Percentiles rank a stretch among this genome's conserved stretches.
Evolutionary conservation across 805 yeast species (phyloP).

Genomic region (Debaryomyces hansenii): DNA sequence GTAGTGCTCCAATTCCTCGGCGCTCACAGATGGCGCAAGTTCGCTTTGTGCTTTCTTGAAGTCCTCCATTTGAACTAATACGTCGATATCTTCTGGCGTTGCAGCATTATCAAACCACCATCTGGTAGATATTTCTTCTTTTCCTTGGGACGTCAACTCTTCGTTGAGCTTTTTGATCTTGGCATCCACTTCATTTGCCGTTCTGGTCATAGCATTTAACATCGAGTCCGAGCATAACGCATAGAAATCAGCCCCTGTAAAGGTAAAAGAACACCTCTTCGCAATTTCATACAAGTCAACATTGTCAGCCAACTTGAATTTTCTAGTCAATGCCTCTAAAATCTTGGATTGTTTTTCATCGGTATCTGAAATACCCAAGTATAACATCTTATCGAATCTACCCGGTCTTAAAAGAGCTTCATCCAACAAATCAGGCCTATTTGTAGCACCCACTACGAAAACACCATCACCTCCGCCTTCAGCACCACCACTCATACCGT

Average conservation of each 20-base stretch:
- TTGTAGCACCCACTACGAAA: conserved; percentile 98
- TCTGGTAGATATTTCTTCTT: conserved; percentile 57
- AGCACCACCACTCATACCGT: conserved; percentile 84
- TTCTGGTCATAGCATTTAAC: conserved; percentile 93
- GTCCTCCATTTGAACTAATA: conserved; percentile 68
- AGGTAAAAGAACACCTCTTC: conserved; percentile 77
- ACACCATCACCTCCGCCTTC: conserved; percentile 71
- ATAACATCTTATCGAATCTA: conserved; percentile 91
- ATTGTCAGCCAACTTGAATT: conserved; percentile 60
- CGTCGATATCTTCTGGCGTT: conserved; percentile 61
- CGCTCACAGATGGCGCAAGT: conserved; percentile 81
- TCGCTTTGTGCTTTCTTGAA: conserved; percentile 73
- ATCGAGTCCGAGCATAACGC: conserved; percentile 95
- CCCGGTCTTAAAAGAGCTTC: conserved; percentile 94
- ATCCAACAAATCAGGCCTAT: conserved; percentile 91
- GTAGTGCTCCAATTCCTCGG: conserved; percentile 83
- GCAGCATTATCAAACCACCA: conserved; percentile 93
- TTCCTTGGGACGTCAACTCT: conserved; percentile 23
- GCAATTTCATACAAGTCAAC: conserved; percentile 65
- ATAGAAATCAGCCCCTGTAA: conserved; percentile 97
- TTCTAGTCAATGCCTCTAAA: conserved; percentile 83
- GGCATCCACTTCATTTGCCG: conserved; percentile 72
- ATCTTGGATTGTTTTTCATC: conserved; percentile 85
- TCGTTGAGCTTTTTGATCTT: conserved; percentile 57
- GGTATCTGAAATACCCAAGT: conserved; percentile 90